Conservation (phyloP, 306 rosid genomes). For the Cicer cuneatum region DNA sequence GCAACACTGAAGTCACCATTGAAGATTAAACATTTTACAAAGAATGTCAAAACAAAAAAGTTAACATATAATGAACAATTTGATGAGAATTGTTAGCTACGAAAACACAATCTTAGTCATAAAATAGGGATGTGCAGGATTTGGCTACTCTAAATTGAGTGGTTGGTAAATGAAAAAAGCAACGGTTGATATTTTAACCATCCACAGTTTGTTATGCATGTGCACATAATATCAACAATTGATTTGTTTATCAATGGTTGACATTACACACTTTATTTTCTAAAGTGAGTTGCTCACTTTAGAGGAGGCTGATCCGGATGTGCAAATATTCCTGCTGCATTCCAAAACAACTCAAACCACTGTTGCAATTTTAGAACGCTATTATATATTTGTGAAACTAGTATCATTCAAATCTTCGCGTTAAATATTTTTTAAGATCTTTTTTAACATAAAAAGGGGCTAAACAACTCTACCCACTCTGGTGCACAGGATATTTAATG, state of each 20-base stretch:
- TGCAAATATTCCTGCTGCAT: conserved; percentile 12
- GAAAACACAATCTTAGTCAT: conserved; percentile 10
- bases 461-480: no score
- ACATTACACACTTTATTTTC: no score
- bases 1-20: conserved; percentile 67
- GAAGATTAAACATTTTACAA: conserved; percentile 33
- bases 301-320: no score
- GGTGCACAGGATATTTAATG: no score
- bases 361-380: neutral
- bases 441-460: neutral
- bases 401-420: neutral
- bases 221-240: no score
- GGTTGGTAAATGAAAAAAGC: no score
- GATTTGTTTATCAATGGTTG: no score
- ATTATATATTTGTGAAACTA: conserved; percentile 3
- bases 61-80: neutral
- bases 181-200: no score
- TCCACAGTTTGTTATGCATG: no score
- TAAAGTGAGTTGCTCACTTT: no score
- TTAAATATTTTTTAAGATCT: neutral
- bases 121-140: conserved; percentile 3
- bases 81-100: conserved; percentile 10
- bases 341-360: neutral
- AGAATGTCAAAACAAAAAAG: neutral
- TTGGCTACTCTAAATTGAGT: no score